These are phyloP conservation scores for Coemansia aciculifera DNA, from an alignment of 192 early-diverging fungal genomes.

Conservation along the genomic window DNA sequence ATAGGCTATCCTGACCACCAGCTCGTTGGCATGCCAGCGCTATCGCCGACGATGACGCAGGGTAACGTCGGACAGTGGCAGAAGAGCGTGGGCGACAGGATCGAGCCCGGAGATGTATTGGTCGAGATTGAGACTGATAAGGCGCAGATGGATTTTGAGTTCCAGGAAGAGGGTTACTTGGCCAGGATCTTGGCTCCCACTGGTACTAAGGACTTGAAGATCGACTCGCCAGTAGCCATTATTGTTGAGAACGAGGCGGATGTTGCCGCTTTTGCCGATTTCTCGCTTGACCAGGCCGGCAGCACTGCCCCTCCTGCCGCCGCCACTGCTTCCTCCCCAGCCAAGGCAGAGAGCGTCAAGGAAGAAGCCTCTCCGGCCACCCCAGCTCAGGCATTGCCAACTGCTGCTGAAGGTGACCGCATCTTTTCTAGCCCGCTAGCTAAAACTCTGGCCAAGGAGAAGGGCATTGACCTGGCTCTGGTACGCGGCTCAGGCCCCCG, in stretches of 20 bases:
- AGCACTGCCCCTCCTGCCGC: slow-evolving; percentile 42
- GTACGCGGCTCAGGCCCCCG: slow-evolving; percentile 86
- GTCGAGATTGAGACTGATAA: slow-evolving; percentile 98
- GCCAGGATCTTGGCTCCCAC: slow-evolving; percentile 87
- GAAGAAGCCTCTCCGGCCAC: slow-evolving; percentile 47
- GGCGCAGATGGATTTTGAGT: slow-evolving; percentile 98
- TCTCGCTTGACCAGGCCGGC: slow-evolving; percentile 59
- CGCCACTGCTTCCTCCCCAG: slow-evolving; percentile 7
- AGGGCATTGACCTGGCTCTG: slow-evolving; percentile 71
- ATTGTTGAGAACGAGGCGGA: slow-evolving; percentile 89
- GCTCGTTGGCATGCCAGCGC: slow-evolving; percentile 87
- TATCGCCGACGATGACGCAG: slow-evolving; percentile 97
- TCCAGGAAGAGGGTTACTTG: slow-evolving; percentile 92
- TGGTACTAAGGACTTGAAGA: slow-evolving; percentile 86
- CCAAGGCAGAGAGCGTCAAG: slow-evolving; percentile 26
- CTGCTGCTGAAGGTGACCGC: slow-evolving; percentile 54
- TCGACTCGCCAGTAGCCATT: slow-evolving; percentile 87
- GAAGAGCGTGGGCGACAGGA: slow-evolving; percentile 87
- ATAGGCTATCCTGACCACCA: slow-evolving; percentile 68
- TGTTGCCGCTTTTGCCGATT: slow-evolving; percentile 85
- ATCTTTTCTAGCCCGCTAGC: slow-evolving; percentile 85
- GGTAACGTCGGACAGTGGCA: slow-evolving; percentile 93
- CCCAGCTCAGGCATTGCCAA: slow-evolving; percentile 17
- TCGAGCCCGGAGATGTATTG: slow-evolving; percentile 88
- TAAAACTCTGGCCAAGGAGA: slow-evolving; percentile 83